Conservation (phyloP, 2,329 filamentous ascomycete species). For the Hymenoscyphus fraxineus region DNA sequence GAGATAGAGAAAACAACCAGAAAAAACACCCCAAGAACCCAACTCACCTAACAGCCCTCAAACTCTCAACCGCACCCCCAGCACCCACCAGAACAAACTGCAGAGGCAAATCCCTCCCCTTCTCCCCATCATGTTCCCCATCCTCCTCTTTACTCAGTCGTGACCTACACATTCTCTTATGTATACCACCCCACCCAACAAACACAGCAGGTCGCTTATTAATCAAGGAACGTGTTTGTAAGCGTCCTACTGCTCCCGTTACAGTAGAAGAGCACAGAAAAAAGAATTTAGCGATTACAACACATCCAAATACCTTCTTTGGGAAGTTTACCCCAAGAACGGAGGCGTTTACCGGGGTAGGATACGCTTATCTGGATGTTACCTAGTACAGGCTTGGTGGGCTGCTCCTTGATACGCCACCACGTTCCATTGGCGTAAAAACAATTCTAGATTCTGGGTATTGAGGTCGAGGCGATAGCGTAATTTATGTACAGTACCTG, state of each 20-base stretch:
- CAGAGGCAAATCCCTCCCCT: slow-evolving; percentile 2
- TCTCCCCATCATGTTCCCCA: neutral
- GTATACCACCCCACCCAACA: neutral
- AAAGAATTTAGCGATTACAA: neutral
- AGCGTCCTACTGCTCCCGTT: neutral
- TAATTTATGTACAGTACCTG: neutral
- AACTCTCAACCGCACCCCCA: slow-evolving; percentile 8
- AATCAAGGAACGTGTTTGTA: neutral
- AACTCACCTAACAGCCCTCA: slow-evolving; percentile 3
- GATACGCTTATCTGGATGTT: neutral
- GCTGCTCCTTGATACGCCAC: neutral
- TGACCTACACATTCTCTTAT: neutral
- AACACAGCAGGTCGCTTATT: neutral
- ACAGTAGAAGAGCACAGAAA: neutral
- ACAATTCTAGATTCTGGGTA: neutral
- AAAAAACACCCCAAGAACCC: no score
- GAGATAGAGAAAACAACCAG: no score
- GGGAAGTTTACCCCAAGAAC: neutral
- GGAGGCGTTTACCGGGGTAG: neutral
- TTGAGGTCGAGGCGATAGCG: neutral
- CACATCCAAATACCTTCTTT: neutral
- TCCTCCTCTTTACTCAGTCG: neutral
- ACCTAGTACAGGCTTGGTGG: neutral
- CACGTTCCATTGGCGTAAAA: neutral
- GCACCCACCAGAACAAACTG: slow-evolving; percentile 13